phyloP scores from a whole-genome alignment of 2,329 filamentous ascomycete genomes.

The Aspergillus latus region DNA sequence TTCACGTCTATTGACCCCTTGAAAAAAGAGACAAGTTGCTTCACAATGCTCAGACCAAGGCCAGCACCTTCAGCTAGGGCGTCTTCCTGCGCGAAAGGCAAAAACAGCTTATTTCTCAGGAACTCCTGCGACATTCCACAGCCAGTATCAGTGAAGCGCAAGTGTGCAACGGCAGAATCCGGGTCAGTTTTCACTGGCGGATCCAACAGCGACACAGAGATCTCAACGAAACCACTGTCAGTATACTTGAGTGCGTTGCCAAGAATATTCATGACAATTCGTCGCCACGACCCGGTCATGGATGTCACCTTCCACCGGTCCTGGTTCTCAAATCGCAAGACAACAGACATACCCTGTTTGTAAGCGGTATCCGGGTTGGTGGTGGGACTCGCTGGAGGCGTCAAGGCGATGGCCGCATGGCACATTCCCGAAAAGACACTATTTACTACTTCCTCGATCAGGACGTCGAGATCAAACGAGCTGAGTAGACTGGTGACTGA shows the following conservation, averaged over 20 bases:
- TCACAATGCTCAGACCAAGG: conserved; percentile 62
- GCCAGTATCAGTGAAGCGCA: conserved; percentile 61
- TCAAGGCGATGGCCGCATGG: conserved; percentile 20
- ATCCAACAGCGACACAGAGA: conserved; percentile 19
- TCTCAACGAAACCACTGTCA: conserved; percentile 23
- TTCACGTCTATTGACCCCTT: conserved; percentile 56
- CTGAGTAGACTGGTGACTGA: conserved; percentile 20
- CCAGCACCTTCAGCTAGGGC: conserved; percentile 58
- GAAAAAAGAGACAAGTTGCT: conserved; percentile 55
- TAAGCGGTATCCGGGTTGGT: background rate
- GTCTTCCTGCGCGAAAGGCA: conserved; percentile 63
- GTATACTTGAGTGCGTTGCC: conserved; percentile 36
- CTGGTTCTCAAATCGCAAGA: conserved; percentile 18
- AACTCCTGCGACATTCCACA: conserved; percentile 64
- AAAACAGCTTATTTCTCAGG: conserved; percentile 57
- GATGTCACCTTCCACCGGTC: conserved; percentile 26
- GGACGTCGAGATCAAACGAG: conserved; percentile 27
- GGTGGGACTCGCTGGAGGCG: background rate
- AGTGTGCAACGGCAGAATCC: conserved; percentile 17
- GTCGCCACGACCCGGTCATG: conserved; percentile 26
- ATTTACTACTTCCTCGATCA: conserved; percentile 28
- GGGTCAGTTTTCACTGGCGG: conserved; percentile 6
- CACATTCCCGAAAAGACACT: conserved; percentile 13
- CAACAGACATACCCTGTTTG: conserved; percentile 16
- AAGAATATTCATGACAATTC: conserved; percentile 34